phyloP scores from a whole-genome alignment of 306 rosid species.

The Castanea sativa region DNA sequence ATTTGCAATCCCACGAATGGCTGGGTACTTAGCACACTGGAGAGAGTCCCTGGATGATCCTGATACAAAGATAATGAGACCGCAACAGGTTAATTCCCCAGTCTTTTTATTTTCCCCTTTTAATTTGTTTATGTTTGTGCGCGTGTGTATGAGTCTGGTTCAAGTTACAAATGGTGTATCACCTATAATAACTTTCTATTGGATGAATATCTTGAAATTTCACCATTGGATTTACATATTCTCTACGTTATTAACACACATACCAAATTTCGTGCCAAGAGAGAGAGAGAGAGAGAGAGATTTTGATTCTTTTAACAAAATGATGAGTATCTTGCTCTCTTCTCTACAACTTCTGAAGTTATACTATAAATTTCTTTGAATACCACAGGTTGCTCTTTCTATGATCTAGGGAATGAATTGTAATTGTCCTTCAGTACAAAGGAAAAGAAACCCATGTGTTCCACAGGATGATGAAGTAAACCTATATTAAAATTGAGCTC shows the following conservation, averaged over 20 bases:
- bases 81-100: constrained; percentile 65
- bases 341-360: background rate
- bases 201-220: too few species aligned
- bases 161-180: too few species aligned
- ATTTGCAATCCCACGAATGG: constrained; percentile 94
- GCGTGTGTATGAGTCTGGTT: too few species aligned
- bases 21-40: constrained; percentile 95
- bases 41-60: constrained; percentile 92
- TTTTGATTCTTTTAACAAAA: background rate
- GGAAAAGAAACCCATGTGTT: background rate
- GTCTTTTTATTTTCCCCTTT: constrained; percentile 1
- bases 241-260: too few species aligned
- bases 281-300: too few species aligned
- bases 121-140: constrained; percentile 1
- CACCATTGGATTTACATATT: too few species aligned
- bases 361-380: background rate
- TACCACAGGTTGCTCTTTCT: background rate
- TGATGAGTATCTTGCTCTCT: background rate
- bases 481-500: background rate
- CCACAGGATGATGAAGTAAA: background rate
- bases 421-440: background rate
- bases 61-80: constrained; percentile 91
- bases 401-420: background rate
- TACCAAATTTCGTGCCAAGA: too few species aligned
- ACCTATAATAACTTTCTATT: background rate